These are phyloP conservation scores for Talaromyces sp. DNA, from an alignment of 2,329 filamentous ascomycete genomes.

Conservation along the genomic window DNA sequence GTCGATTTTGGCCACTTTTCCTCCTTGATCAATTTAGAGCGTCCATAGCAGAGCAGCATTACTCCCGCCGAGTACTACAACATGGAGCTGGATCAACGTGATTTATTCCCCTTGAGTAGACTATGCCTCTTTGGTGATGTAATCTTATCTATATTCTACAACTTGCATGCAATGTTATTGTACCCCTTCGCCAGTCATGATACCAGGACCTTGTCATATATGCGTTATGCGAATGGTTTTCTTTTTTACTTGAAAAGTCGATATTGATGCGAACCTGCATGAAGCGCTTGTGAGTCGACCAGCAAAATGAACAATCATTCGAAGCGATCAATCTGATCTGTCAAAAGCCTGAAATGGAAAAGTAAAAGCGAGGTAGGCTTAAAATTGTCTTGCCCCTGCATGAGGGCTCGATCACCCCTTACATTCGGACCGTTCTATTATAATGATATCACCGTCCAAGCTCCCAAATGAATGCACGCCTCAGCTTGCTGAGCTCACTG, in stretches of 20 bases:
- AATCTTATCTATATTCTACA: not conserved
- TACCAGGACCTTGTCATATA: not conserved
- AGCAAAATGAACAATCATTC: not conserved
- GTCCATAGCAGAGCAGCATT: not conserved
- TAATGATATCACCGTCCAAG: slow-evolving; percentile 3
- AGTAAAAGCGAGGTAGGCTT: not conserved
- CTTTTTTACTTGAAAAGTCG: not conserved
- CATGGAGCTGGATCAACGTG: not conserved
- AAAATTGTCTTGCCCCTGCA: slow-evolving; percentile 1
- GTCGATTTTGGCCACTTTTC: not conserved
- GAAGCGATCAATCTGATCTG: not conserved
- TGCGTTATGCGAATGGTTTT: not conserved
- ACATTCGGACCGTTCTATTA: not conserved
- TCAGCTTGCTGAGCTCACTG: not conserved
- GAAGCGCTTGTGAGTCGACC: not conserved
- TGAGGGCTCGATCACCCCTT: not conserved
- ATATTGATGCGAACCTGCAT: not conserved
- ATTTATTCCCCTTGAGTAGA: not conserved
- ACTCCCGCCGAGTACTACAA: not conserved
- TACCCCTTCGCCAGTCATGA: not conserved
- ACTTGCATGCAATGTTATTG: slow-evolving; percentile 1
- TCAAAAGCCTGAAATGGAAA: not conserved
- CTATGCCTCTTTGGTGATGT: not conserved
- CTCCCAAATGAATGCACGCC: not conserved
- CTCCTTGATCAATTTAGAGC: not conserved